Evolutionary conservation across 2,329 filamentous ascomycete species (phyloP).

Genomic region (Fusarium virguliforme): DNA sequence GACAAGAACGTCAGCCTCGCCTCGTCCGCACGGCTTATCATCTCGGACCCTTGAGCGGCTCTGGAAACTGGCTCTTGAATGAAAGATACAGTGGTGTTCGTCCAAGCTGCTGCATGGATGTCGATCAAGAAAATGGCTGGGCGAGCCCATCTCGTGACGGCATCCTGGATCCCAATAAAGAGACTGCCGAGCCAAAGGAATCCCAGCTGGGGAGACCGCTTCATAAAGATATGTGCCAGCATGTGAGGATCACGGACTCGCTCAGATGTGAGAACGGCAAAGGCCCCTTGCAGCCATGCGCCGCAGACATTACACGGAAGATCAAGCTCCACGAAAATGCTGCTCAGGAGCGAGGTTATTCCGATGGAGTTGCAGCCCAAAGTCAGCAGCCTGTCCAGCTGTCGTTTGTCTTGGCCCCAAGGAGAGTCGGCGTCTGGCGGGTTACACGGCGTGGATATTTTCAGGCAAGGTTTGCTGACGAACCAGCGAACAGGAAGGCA

Average conservation of each 20-base stretch:
- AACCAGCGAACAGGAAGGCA: background rate
- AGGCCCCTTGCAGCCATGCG: slow-evolving; percentile 30
- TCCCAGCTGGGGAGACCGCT: slow-evolving; percentile 24
- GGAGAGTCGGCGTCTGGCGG: background rate
- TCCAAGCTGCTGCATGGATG: slow-evolving; percentile 33
- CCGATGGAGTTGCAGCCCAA: slow-evolving; percentile 32
- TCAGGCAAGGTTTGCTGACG: background rate
- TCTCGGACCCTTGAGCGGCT: background rate
- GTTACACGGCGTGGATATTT: background rate
- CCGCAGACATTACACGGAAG: slow-evolving; percentile 31
- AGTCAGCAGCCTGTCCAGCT: slow-evolving; percentile 36
- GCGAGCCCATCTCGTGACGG: slow-evolving; percentile 29
- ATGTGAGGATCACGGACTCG: slow-evolving; percentile 17
- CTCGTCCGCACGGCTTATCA: background rate
- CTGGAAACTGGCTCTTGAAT: slow-evolving; percentile 15
- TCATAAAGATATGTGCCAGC: slow-evolving; percentile 22
- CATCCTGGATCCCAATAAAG: slow-evolving; percentile 19
- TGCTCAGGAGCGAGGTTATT: slow-evolving; percentile 15
- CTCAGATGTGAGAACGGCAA: slow-evolving; percentile 17
- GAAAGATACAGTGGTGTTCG: slow-evolving; percentile 22
- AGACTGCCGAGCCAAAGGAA: slow-evolving; percentile 38
- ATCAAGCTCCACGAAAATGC: slow-evolving; percentile 35
- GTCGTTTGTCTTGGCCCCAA: slow-evolving; percentile 22
- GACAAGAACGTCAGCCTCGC: background rate
- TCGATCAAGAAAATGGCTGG: slow-evolving; percentile 25